These are phyloP conservation scores for Sporothrix luriei DNA, from an alignment of 2,329 filamentous ascomycete genomes.

Conservation along the genomic window DNA sequence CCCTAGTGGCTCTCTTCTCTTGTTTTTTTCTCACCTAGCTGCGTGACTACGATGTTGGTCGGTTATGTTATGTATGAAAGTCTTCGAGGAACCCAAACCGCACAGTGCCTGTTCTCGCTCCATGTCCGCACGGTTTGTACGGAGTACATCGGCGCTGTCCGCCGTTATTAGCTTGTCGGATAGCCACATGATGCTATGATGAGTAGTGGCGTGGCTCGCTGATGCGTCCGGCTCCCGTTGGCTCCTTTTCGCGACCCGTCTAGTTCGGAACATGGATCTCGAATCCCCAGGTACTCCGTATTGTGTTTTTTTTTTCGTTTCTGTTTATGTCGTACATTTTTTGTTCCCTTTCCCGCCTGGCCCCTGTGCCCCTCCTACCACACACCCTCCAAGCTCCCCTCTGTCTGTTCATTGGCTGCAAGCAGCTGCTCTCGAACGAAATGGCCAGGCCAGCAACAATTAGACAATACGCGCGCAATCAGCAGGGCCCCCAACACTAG, in stretches of 20 bases:
- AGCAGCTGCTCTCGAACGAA: neutral
- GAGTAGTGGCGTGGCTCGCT: conserved; percentile 7
- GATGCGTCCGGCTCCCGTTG: conserved; percentile 2
- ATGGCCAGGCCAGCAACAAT: neutral
- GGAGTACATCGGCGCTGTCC: neutral
- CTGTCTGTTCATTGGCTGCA: neutral
- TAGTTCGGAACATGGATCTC: neutral
- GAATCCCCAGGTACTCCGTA: neutral
- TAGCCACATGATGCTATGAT: conserved; percentile 26
- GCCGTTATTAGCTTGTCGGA: conserved; percentile 1
- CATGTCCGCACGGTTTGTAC: neutral
- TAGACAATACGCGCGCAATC: neutral
- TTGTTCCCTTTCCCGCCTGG: neutral
- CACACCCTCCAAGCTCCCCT: neutral
- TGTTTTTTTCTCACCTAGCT: neutral
- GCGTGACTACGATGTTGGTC: neutral
- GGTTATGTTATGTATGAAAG: neutral
- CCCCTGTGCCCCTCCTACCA: conserved; percentile 10
- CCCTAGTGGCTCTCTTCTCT: neutral
- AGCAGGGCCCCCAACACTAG: neutral
- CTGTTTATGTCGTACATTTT: no score
- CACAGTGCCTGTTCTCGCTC: neutral
- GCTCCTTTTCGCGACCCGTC: neutral
- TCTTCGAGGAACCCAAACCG: neutral
- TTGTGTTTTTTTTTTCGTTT: neutral